Conservation (phyloP, 352 stramenopile species). For the Globisporangium paddicum region DNA sequence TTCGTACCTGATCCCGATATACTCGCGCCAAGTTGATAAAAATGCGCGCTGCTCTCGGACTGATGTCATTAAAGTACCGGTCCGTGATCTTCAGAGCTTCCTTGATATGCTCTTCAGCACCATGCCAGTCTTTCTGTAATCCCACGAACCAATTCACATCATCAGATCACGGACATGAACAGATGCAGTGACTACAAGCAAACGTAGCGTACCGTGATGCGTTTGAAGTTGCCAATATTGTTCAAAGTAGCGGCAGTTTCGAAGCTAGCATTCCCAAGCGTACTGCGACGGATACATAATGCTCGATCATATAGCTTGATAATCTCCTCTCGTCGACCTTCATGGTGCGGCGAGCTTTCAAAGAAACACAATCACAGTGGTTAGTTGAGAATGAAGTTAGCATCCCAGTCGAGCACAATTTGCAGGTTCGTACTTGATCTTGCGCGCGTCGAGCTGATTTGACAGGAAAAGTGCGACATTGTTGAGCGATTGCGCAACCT, state of each 20-base stretch:
- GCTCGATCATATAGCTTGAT: conserved; percentile 59
- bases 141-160: neutral
- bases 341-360: conserved; percentile 7
- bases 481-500: conserved; percentile 79
- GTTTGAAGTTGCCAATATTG: conserved; percentile 84
- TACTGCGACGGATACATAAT: conserved; percentile 61
- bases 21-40: conserved; percentile 77
- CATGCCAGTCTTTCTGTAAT: conserved; percentile 50
- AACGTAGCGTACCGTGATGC: conserved; percentile 36
- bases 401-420: neutral
- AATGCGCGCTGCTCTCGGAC: conserved; percentile 57
- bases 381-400: neutral
- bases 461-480: conserved; percentile 74
- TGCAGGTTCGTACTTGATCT: conserved; percentile 35
- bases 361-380: neutral
- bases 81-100: conserved; percentile 75
- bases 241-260: conserved; percentile 77
- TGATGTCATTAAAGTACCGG: conserved; percentile 76
- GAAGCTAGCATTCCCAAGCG: conserved; percentile 69
- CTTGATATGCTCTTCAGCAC: conserved; percentile 68
- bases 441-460: conserved; percentile 50
- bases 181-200: neutral
- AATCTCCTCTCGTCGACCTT: conserved; percentile 49
- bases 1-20: conserved; percentile 61
- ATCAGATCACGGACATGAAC: neutral